Percentiles rank a stretch among this genome's conserved stretches.
These are phyloP conservation scores for Sporisorium sorghi DNA, from an alignment of 1,284 basidiomycete species.

Conservation along the genomic window DNA sequence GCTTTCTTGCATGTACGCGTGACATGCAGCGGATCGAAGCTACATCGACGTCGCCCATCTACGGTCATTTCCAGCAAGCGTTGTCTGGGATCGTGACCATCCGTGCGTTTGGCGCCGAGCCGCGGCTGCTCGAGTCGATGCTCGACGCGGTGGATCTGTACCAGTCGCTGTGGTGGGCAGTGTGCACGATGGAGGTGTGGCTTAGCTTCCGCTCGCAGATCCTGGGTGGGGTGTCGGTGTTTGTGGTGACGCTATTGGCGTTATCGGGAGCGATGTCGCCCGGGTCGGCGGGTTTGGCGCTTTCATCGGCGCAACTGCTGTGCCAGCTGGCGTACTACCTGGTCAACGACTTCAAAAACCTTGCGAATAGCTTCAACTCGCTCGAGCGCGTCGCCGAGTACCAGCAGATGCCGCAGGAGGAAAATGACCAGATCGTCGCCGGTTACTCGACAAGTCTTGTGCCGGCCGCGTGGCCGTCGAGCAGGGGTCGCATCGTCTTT, in stretches of 20 bases:
- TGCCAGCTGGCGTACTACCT: slow-evolving; percentile 56
- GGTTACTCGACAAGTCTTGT: slow-evolving; percentile 19
- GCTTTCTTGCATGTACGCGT: slow-evolving; percentile 58
- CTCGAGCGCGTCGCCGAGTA: slow-evolving; percentile 91
- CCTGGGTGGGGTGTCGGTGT: slow-evolving; percentile 53
- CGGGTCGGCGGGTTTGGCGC: slow-evolving; percentile 85
- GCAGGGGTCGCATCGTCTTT: slow-evolving; percentile 73
- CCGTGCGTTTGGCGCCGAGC: slow-evolving; percentile 62
- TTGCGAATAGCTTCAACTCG: slow-evolving; percentile 74
- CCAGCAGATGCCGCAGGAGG: slow-evolving; percentile 85
- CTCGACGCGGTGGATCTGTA: slow-evolving; percentile 54
- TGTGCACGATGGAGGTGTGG: slow-evolving; percentile 66
- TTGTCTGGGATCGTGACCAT: slow-evolving; percentile 65
- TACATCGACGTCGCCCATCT: slow-evolving; percentile 66
- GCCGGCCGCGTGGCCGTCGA: slow-evolving; percentile 72
- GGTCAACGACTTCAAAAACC: slow-evolving; percentile 52
- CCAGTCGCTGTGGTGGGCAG: slow-evolving; percentile 61
- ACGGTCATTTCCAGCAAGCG: slow-evolving; percentile 59
- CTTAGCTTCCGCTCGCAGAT: slow-evolving; percentile 57
- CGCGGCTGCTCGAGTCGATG: slow-evolving; percentile 49
- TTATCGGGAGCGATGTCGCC: slow-evolving; percentile 78
- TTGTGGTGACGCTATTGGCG: slow-evolving; percentile 74
- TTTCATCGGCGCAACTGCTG: slow-evolving; percentile 73
- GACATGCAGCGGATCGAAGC: slow-evolving; percentile 68
- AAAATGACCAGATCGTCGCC: slow-evolving; percentile 63